Conservation (phyloP, 345 rosid species). For the Punica granatum region DNA sequence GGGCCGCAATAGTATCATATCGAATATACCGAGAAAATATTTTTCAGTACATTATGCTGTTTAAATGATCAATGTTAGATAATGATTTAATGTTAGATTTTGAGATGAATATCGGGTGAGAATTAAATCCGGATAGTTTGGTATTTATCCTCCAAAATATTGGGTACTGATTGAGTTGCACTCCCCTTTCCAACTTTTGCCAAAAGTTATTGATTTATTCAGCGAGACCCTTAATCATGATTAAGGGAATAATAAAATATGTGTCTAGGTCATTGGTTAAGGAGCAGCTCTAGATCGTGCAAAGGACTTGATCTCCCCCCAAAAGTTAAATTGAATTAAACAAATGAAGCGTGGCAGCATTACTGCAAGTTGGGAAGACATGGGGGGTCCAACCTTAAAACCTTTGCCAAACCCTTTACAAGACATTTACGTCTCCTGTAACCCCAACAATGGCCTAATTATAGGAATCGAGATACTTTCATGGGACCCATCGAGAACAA, state of each 20-base stretch:
- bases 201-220: conserved; percentile 1
- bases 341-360: background rate
- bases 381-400: conserved; percentile 4
- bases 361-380: conserved; percentile 7
- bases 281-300: background rate
- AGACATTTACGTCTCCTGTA: background rate
- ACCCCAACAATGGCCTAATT: background rate
- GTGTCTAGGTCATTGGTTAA: background rate
- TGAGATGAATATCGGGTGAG: too few relatives aligned
- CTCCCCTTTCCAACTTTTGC: background rate
- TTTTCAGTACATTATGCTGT: too few relatives aligned
- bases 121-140: background rate
- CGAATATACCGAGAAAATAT: too few relatives aligned
- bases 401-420: background rate
- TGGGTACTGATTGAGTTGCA: background rate
- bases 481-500: background rate
- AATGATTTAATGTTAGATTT: too few relatives aligned
- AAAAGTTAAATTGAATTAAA: background rate
- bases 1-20: too few relatives aligned
- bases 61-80: too few relatives aligned
- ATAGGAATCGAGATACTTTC: background rate
- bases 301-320: background rate
- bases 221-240: background rate
- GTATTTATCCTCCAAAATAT: background rate
- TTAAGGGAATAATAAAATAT: conserved; percentile 1